Conservation (phyloP, 192 early-diverging fungal species). For the Coemansia sp. region DNA sequence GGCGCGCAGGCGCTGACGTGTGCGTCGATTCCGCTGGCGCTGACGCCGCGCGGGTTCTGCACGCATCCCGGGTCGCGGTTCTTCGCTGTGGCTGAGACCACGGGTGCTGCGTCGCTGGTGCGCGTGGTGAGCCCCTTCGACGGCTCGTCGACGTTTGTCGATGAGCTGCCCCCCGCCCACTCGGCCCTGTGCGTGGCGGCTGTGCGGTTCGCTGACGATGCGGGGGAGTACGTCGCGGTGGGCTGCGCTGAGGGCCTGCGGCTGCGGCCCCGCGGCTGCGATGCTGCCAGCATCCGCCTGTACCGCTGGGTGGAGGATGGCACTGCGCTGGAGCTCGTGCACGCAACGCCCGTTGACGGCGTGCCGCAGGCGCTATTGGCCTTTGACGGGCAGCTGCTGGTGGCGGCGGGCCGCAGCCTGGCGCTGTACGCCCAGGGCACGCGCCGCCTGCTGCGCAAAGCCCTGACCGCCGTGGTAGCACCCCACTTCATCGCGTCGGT, state of each 20-base stretch:
- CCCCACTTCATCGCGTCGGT: conserved; percentile 69
- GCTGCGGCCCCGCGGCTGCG: conserved; percentile 64
- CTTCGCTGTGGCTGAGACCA: conserved; percentile 85
- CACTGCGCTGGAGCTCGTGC: conserved; percentile 70
- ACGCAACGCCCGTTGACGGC: conserved; percentile 86
- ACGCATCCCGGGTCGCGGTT: conserved; percentile 71
- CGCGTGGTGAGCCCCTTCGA: conserved; percentile 78
- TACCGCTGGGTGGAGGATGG: conserved; percentile 73
- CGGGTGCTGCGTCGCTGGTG: conserved; percentile 64
- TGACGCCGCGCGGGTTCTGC: conserved; percentile 84
- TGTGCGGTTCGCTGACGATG: conserved; percentile 58
- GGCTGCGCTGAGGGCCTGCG: not conserved
- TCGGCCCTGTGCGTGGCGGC: conserved; percentile 78
- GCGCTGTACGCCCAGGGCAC: conserved; percentile 93
- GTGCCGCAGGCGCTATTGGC: conserved; percentile 77
- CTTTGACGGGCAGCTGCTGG: conserved; percentile 88
- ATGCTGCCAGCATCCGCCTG: conserved; percentile 71
- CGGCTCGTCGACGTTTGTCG: conserved; percentile 63
- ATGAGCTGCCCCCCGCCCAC: conserved; percentile 83
- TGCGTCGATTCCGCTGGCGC: conserved; percentile 74
- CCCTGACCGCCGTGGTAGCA: conserved; percentile 63
- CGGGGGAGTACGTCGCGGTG: not conserved
- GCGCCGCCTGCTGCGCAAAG: conserved; percentile 86
- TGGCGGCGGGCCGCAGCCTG: conserved; percentile 82
- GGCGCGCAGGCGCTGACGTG: conserved; percentile 18